Base-by-base conservation (phyloP, 164 flowering plant species). In the Sedum album region DNA sequence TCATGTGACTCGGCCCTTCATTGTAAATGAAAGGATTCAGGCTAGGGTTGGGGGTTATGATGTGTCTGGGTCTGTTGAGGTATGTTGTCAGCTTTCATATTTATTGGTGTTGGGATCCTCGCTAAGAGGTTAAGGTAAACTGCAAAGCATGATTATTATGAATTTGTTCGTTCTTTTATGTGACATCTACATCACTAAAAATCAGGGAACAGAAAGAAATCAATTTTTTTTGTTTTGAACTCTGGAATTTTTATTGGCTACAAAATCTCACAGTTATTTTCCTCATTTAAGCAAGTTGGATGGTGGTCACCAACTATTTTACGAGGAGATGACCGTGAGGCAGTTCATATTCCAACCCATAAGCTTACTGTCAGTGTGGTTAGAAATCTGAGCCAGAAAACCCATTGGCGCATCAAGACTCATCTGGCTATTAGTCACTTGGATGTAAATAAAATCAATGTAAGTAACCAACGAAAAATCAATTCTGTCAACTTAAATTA, bases 51-150 rank as follows among this genome's bases (percentile, higher is more conserved):
- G 85, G 79, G 99, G 96, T 62, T 90, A 90, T 80, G 97, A 94
- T 72, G 96, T 94, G 73, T 95, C 99, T 78, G 99, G 99, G 28
- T 87, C 94, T 65, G 99, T 95, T 55, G 99, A 95, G 99, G 99
- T 95, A 73, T 68, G 91, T 82, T 38, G 18, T 69, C 46, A 8
- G 28, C 60, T 60, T 36, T 64, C 1, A 9, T 36, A 36, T 36
- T 41, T 8, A 20, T 28, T n/a, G 46, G 2, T 35, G 31, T 55
- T 20, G 66, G 41, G 14, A 11, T 39, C 21, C 26, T 35, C 48
- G 15, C 38, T 35, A 35, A 35, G 7, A 35, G 38, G 3, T 35
- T 7, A 35, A 35, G 7, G 38, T 35, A 35, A 7, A 35, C 38
- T 35, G 5, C 38, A 35, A 35, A 35, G 7, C 7, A 7, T 35